A percentile compares a stretch with the other conserved stretches of the same genome.
Evolutionary conservation across 2,329 filamentous ascomycete genomes (phyloP).

Genomic region (Arthrinium phaeospermum): DNA sequence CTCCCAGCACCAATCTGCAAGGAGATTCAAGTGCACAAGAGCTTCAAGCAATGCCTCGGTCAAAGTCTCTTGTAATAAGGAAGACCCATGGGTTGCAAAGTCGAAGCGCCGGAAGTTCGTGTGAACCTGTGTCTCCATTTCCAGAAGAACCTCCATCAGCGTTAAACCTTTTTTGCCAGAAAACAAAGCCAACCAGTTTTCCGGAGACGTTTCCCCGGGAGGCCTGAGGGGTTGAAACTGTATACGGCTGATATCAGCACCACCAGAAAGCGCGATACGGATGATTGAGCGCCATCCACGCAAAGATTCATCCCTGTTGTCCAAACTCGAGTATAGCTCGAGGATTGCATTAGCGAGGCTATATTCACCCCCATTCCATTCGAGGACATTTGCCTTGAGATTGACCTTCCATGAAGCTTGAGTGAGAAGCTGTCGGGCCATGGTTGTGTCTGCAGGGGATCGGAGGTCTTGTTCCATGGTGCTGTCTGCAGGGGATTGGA

Average conservation of each 20-base stretch:
- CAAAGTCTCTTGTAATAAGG: background rate
- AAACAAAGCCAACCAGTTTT: background rate
- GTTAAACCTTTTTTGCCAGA: background rate
- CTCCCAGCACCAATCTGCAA: no score
- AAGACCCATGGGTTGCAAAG: background rate
- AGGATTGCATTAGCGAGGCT: background rate
- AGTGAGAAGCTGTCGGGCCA: background rate
- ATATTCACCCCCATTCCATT: background rate
- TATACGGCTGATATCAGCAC: background rate
- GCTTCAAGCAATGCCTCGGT: no score
- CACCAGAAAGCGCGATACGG: background rate
- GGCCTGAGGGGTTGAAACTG: no score
- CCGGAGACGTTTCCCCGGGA: no score
- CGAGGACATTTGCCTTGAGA: background rate
- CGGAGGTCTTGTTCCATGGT: background rate
- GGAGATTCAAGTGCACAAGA: no score
- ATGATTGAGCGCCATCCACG: background rate
- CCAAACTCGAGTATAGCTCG: background rate
- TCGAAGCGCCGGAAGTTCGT: background rate
- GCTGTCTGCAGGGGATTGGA: background rate
- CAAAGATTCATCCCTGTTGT: no score
- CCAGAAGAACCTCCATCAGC: background rate
- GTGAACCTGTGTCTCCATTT: background rate
- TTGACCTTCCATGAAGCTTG: background rate
- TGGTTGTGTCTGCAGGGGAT: background rate